These are phyloP conservation scores for Epicoccum sorghinum DNA, from an alignment of 2,329 filamentous ascomycete genomes.

Conservation along the genomic window DNA sequence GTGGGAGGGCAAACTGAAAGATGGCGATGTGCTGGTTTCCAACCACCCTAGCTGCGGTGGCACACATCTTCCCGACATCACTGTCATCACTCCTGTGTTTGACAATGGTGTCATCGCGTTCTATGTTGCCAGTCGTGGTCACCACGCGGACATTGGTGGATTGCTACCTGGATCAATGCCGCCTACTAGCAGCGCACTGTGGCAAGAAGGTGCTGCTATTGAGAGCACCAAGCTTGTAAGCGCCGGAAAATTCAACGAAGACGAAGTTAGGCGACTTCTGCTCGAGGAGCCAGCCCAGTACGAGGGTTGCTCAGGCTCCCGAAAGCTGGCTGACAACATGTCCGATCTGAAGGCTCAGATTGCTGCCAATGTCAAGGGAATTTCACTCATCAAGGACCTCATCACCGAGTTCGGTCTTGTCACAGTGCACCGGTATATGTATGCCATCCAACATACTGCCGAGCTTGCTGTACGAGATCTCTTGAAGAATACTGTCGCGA, in stretches of 20 bases:
- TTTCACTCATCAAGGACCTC: conserved; percentile 42
- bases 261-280: conserved; percentile 36
- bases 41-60: conserved; percentile 52
- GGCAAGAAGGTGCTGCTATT: conserved; percentile 54
- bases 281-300: conserved; percentile 39
- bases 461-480: conserved; percentile 42
- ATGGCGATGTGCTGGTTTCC: conserved; percentile 50
- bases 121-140: conserved; percentile 51
- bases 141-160: conserved; percentile 56
- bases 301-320: conserved; percentile 48
- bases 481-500: conserved; percentile 25
- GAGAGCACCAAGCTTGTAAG: conserved; percentile 26
- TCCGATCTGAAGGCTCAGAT: conserved; percentile 43
- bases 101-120: conserved; percentile 71
- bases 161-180: conserved; percentile 49
- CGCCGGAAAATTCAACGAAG: conserved; percentile 46
- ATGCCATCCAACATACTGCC: conserved; percentile 47
- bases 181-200: conserved; percentile 51
- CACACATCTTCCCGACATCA: conserved; percentile 52
- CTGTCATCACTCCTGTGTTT: conserved; percentile 52
- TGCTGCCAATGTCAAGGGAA: conserved; percentile 41
- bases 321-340: conserved; percentile 41
- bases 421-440: conserved; percentile 50
- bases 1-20: conserved; percentile 42
- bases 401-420: conserved; percentile 43